phyloP scores from a whole-genome alignment of 78 protist species.

The Emiliania huxleyi region DNA sequence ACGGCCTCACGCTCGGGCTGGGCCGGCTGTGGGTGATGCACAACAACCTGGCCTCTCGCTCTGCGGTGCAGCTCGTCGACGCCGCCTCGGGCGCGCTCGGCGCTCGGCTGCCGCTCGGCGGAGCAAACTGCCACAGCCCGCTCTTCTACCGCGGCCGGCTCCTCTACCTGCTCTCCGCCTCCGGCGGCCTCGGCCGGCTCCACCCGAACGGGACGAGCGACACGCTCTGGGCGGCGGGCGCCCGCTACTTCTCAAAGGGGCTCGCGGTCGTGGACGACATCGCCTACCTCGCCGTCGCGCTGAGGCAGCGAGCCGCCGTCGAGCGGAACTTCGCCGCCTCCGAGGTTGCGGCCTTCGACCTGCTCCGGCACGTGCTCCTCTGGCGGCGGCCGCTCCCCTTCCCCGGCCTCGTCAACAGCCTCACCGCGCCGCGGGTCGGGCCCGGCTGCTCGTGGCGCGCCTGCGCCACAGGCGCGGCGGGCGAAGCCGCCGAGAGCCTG shows the following conservation, averaged over 20 bases:
- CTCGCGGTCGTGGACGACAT: neutral
- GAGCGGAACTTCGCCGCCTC: neutral
- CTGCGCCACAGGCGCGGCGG: neutral
- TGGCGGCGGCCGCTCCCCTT: slow-evolving; percentile 1
- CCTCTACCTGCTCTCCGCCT: neutral
- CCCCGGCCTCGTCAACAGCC: neutral
- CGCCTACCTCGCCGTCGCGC: neutral
- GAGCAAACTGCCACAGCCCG: neutral
- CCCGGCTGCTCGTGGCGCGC: neutral
- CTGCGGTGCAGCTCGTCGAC: neutral
- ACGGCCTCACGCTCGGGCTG: neutral
- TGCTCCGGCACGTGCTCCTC: neutral
- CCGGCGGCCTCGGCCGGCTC: neutral
- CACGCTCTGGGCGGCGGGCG: neutral
- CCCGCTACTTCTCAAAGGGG: neutral
- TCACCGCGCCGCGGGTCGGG: neutral
- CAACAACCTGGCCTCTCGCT: neutral
- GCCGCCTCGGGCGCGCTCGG: neutral
- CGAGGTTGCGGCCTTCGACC: neutral
- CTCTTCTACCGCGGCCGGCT: neutral
- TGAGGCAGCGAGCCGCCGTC: neutral
- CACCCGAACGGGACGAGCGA: neutral
- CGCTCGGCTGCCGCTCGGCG: neutral
- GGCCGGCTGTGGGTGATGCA: neutral
- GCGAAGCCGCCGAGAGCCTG: too few relatives aligned